Conservation (phyloP, 176 grass and related monocot genomes). For the Phyllostachys edulis region DNA sequence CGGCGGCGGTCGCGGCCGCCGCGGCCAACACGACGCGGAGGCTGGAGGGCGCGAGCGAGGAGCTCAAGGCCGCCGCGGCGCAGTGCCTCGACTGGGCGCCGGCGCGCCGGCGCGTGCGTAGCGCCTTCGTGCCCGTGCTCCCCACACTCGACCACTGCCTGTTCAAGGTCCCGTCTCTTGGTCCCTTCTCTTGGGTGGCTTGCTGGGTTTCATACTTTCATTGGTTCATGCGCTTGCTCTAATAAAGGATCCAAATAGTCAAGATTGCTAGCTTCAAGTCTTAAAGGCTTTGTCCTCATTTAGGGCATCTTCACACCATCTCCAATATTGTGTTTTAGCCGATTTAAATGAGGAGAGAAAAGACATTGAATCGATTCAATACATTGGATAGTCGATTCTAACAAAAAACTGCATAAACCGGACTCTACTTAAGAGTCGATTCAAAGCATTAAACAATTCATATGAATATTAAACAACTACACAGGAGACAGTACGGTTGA, state of each 20-base stretch:
- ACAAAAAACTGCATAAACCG: too few species aligned
- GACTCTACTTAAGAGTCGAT: too few species aligned
- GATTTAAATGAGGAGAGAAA: too few species aligned
- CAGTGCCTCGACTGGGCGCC: slow-evolving; percentile 87
- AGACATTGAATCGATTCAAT: too few species aligned
- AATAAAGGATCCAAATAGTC: neutral
- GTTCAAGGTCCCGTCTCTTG: slow-evolving; percentile 65
- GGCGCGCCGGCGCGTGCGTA: slow-evolving; percentile 64
- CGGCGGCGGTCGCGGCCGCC: neutral
- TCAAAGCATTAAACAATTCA: too few species aligned
- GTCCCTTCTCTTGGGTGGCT: neutral
- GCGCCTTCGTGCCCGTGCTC: slow-evolving; percentile 66
- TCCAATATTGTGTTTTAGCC: too few species aligned
- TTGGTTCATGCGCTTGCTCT: neutral
- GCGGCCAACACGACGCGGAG: slow-evolving; percentile 14
- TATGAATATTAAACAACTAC: too few species aligned
- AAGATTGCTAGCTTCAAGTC: neutral
- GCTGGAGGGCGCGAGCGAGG: slow-evolving; percentile 73
- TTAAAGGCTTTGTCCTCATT: neutral
- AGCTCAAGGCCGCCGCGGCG: slow-evolving; percentile 63
- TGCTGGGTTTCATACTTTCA: neutral
- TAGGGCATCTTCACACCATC: too few species aligned
- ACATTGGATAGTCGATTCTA: too few species aligned
- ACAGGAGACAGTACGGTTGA: too few species aligned
- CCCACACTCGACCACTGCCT: slow-evolving; percentile 76